Percentiles rank a stretch among this genome's conserved stretches.
These are phyloP conservation scores for Clavariopsis aquatica DNA, from an alignment of 495 filamentous ascomycete genomes.

Conservation along the genomic window DNA sequence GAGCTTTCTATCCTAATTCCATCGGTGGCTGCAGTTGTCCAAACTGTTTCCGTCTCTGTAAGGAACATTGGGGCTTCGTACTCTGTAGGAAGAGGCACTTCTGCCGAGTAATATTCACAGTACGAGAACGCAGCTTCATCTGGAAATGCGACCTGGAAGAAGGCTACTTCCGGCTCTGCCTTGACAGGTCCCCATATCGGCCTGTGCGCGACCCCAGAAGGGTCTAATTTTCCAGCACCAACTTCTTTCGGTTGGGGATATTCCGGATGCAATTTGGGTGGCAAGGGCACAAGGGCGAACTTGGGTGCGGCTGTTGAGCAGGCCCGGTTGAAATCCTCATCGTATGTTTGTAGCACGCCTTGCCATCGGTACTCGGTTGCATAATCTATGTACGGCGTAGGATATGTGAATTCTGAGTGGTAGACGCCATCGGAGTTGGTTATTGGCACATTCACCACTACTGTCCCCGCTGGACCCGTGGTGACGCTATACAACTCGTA, in stretches of 20 bases:
- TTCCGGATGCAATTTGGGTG: constrained; percentile 21
- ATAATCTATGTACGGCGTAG: constrained; percentile 28
- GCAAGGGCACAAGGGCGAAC: background rate
- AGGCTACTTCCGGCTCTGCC: constrained; percentile 20
- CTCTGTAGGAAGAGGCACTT: constrained; percentile 2
- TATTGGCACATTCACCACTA: constrained; percentile 2
- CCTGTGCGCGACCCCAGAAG: background rate
- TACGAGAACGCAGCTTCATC: constrained; percentile 22
- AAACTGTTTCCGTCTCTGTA: constrained; percentile 7
- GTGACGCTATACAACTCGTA: constrained; percentile 6
- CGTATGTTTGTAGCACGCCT: constrained; percentile 22
- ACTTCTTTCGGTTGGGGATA: constrained; percentile 27
- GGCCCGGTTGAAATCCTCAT: constrained; percentile 2
- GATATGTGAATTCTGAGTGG: constrained; percentile 16
- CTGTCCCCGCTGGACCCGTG: constrained; percentile 6
- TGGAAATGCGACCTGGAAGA: constrained; percentile 23
- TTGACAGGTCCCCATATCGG: constrained; percentile 24
- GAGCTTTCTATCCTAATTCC: constrained; percentile 4
- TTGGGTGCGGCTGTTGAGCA: constrained; percentile 18
- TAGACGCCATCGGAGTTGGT: constrained; percentile 7
- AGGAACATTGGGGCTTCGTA: constrained; percentile 17
- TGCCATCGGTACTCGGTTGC: constrained; percentile 22
- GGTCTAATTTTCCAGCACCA: background rate
- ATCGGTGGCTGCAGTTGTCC: background rate
- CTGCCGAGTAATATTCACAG: constrained; percentile 10